phyloP scores from a whole-genome alignment of 2,329 filamentous ascomycete genomes.

The Pseudogymnoascus sp. region DNA sequence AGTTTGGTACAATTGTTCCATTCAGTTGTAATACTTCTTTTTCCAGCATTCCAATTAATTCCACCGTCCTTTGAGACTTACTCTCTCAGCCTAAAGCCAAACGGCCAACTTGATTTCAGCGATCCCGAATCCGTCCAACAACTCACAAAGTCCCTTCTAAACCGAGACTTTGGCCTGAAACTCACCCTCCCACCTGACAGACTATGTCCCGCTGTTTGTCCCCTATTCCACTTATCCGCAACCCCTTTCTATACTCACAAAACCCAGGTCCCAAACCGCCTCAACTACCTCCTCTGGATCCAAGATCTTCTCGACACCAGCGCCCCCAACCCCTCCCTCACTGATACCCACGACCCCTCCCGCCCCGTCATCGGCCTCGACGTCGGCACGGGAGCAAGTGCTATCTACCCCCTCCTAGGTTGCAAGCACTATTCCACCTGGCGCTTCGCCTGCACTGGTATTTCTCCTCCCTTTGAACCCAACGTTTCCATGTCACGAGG shows the following conservation, averaged over 20 bases:
- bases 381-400: constrained; percentile 82
- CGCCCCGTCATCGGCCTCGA: constrained; percentile 63
- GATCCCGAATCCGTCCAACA: constrained; percentile 69
- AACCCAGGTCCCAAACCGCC: constrained; percentile 50
- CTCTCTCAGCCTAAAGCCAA: constrained; percentile 38
- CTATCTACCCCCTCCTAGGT: constrained; percentile 81
- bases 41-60: neutral
- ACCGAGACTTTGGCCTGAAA: constrained; percentile 61
- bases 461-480: neutral
- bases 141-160: constrained; percentile 70
- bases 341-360: constrained; percentile 42
- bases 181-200: constrained; percentile 67
- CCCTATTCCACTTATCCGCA: neutral
- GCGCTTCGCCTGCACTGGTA: constrained; percentile 61
- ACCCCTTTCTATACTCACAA: neutral
- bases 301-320: constrained; percentile 71
- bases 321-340: constrained; percentile 32
- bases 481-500: constrained; percentile 23
- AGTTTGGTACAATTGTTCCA: constrained; percentile 26
- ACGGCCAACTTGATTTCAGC: constrained; percentile 66
- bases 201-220: constrained; percentile 71
- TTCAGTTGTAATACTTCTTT: neutral
- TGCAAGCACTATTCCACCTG: constrained; percentile 59
- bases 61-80: neutral
- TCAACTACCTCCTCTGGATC: constrained; percentile 88